Percentiles rank a stretch among this genome's conserved stretches.
These are phyloP conservation scores for Peronospora farinosa DNA, from an alignment of 352 stramenopile species.

Conservation along the genomic window DNA sequence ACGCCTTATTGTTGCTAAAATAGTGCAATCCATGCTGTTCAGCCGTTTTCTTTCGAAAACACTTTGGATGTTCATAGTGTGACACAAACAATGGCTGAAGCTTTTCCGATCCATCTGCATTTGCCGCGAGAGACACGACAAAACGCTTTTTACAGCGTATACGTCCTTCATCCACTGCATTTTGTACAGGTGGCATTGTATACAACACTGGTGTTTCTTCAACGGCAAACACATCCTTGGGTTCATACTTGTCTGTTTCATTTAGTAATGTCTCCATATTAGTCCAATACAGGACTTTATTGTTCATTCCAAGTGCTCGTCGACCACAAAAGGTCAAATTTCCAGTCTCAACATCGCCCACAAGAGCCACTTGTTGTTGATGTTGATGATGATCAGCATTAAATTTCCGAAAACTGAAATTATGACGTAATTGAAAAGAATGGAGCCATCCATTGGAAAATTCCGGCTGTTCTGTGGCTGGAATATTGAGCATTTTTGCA, in stretches of 20 bases:
- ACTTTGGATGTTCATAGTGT: conserved; percentile 71
- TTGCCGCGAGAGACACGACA: conserved; percentile 53
- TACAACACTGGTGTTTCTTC: conserved; percentile 74
- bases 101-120: conserved; percentile 70
- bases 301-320: conserved; percentile 6
- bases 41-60: conserved; percentile 68
- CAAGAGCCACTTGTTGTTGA: not conserved
- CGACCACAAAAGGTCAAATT: not conserved
- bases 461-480: conserved; percentile 64
- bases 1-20: conserved; percentile 77
- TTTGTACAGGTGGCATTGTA: conserved; percentile 52
- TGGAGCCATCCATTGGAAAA: conserved; percentile 80
- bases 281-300: conserved; percentile 51
- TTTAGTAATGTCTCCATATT: conserved; percentile 51
- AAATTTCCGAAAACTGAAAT: conserved; percentile 81
- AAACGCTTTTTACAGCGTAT: conserved; percentile 67
- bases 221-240: conserved; percentile 68
- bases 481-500: conserved; percentile 73
- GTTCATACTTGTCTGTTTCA: conserved; percentile 72
- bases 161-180: conserved; percentile 38
- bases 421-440: conserved; percentile 76
- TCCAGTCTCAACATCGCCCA: not conserved
- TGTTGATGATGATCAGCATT: conserved; percentile 51
- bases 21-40: conserved; percentile 79
- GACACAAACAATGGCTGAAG: conserved; percentile 76